Evolutionary conservation across 305 asterid species (phyloP), one percentile per base, ranked within the genome.

Genomic region (Striga hermonthica): DNA sequence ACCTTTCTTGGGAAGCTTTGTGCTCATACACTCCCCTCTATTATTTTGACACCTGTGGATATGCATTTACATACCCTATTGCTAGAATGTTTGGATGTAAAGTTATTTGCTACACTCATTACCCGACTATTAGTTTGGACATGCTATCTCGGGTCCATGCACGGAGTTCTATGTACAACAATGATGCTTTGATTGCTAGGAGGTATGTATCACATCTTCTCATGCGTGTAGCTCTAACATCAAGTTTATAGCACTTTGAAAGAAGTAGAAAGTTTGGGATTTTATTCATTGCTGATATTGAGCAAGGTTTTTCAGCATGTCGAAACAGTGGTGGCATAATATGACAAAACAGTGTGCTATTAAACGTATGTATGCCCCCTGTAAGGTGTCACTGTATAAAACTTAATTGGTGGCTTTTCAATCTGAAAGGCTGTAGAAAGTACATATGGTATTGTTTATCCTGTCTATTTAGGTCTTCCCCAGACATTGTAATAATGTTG

Each of bases 71-170:
- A 55, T 90, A 93, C 70, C 99, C 99, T 38, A 79, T 90, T 63
- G 99, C 96, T n/a, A 72, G 95, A 72, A 39, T 81, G 35, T 93
- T 90, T 78, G 99, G 89, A 62, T 83, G 89, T 64, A 75, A 77
- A 67, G 89, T 90, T 65, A 72, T 90, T 74, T 86, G 89, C 82
- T 93, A 90, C 76, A 88, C 96, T 2, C 96, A 93, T 83, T 93
- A 93, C 74, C 98, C 98, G 7, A 93, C 98, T 4, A 90, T 93
- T 67, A 93, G 98, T 73, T 80, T 90, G 62, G 95, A 93, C 81
- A 93, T 93, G 98, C 84, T 90, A 67, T 90, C 97, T 52, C 84
- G 97, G 76, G 92, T 93, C 72, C 81, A 70, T 53, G 70, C 85
- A 22, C 84, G 83, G 72, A 88, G 80, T 72, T 88, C 97, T 67